Evolutionary conservation across 2,329 filamentous ascomycete species (phyloP), one percentile per base, ranked within the genome.

Genomic region (Pseudohalonectria lignicola): DNA sequence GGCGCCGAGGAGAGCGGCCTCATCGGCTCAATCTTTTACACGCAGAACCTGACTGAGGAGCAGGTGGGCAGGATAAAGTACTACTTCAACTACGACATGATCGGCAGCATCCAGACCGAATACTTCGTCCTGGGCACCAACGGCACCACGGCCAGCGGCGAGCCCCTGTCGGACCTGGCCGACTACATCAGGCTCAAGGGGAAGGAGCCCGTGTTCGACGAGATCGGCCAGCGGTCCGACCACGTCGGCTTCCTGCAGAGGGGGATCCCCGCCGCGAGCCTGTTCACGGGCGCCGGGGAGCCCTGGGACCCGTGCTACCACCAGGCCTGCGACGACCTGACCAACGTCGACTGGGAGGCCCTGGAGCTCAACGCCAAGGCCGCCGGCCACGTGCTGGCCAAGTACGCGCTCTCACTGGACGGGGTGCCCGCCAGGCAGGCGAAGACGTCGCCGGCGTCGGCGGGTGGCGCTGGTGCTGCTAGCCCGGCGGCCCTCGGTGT

Each of bases 71-170:
- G 54, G 26, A 54, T 63, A 10, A 47, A 60, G 19, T 47, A 53
- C 2, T 63, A 63, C 37, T 50, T 63, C 39, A 63, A 63, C 48
- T 63, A 60, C 34, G 61, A 63, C 45, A 63, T 62, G 60, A 59
- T 63, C 2, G 59, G 56, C 3, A 61, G 47, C 9, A 43, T 54
- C 28, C 52, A 49, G 11, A 59, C 59, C 5, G 52, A 57, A 1
- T 63, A 54, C 55, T 74, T 79, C 57, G 67, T 85, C 36, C 90
- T 83, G 64, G 79, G 78, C 53, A 82, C 76, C 1, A 74, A 81
- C 41, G 79, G 78, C 53, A 82, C 76, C 1, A 74, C 81, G 41
- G 83, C 83, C 21, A 72, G 76, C 2, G 73, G 74, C 53, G 46
- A 63, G 13, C 63, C 63, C 3, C 75, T 75, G 1, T 76, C 70